Base-by-base conservation (phyloP, 768 basidiomycete species). In the Hygrophorus russula region DNA sequence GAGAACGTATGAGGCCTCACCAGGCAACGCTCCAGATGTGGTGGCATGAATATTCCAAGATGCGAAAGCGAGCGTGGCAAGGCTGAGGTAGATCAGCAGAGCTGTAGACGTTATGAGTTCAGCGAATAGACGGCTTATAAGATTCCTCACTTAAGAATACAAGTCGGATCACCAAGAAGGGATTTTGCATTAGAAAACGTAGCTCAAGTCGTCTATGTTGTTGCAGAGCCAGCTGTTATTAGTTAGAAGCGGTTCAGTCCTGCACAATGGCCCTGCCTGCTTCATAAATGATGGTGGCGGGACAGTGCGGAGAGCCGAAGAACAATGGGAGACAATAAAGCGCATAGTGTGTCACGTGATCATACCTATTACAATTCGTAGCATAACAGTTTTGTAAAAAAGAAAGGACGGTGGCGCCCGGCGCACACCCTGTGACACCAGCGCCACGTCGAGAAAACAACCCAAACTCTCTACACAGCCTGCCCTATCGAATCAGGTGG, bases 151-250 rank as follows among this genome's bases (percentile, higher is more conserved):
- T 69, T 49, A 82, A 73, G 44, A 74, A 57, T 32, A 78, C 67
- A 19, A 73, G 67, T 42, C 82, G 76, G 45, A 71, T 54, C 42
- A 77, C 57, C 41, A 82, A 58, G 56, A 83, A 79, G 3, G 69
- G 60, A 52, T 69, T 80, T 44, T 59, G 63, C 66, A 73, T 68
- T 27, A 41, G n/a, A 36, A n/a, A n/a, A n/a, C n/a, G n/a, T n/a
- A n/a, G n/a, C n/a, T n/a, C n/a, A n/a, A n/a, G n/a, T n/a, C n/a
- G n/a, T n/a, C n/a, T n/a, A n/a, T n/a, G n/a, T n/a, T n/a, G 14
- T 19, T 3, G 19, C 18, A 37, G 15, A 20, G 5, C 11, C 13
- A 19, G 27, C 28, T 29, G 10, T 32, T n/a, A n/a, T n/a, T n/a
- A n/a, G n/a, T n/a, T n/a, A n/a, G n/a, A n/a, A n/a, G n/a, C n/a